Evolutionary conservation across 208 protist genomes (phyloP), one percentile per base, ranked within the genome.

Genomic region (Leishmania tropica): DNA sequence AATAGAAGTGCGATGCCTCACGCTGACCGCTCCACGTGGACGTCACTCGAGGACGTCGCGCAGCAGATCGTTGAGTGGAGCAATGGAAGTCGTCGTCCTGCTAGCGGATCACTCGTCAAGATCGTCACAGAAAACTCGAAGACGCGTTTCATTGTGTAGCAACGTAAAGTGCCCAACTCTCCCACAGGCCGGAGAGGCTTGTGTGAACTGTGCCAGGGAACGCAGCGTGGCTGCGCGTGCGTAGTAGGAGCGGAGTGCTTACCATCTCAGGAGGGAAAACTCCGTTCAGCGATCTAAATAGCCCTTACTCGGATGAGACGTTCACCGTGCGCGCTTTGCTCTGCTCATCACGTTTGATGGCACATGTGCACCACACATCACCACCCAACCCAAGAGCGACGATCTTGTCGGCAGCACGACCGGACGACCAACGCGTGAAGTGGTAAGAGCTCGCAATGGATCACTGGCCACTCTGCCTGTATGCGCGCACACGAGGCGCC

Each of bases 1-100:
- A 97, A 97, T 82, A 86, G 94, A 71, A 19, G 4, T 2, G 90
- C 76, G 0, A 96, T 95, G 93, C 93, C 92, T 21, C 83, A 88
- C 40, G 90, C 87, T 13, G 87, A 95, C 76, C 88, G 48, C 53
- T 76, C 54, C 70, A 56, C 65, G 19, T 97, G 94, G 94, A 96
- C 94, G 4, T 87, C 92, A 0, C 58, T 92, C 28, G 53, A 81
- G 5, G 76, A 73, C 21, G 79, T 93, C 10, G 83, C 90, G 0
- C 45, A 78, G 35, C 64, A 90, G 53, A 74, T 96, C 4, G 53
- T 87, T 17, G 72, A 85, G 65, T 96, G 93, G 93, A 84, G 85
- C 45, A 72, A 90, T 3, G 84, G 79, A 19, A 48, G 21, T 1
- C 60, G 68, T 24, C 79, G 80, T 15, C 91, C 91, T 21, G 11